Base-by-base conservation (phyloP, 108 stramenopile genomes). In the Asterionellopsis glacialis region DNA sequence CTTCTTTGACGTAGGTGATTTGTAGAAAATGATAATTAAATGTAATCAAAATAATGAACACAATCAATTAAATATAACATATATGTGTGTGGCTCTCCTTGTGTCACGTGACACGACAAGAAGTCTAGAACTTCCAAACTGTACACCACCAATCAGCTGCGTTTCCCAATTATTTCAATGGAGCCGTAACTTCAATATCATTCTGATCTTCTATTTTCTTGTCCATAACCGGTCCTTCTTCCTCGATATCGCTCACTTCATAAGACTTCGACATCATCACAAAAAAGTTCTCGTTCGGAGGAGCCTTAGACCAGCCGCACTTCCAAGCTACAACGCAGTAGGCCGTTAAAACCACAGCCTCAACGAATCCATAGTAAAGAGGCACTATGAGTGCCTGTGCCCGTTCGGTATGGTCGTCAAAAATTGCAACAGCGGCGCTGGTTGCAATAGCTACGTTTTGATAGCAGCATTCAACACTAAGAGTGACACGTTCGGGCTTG, bases 401-500 rank as follows among this genome's bases (percentile, higher is more conserved):
- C 40, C 61, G 56, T 43, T 79, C 72, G 15, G 65, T 72, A 23
- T 69, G 57, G 45, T 83, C 77, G 1, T 66, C 80, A 65, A 83
- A 88, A 81, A 88, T 84, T 21, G 72, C 59, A 9, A 82, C 54
- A 25, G 83, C 83, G 9, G 85, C 82, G 19, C 76, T 75, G n/a
- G 81, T 80, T 58, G 83, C 87, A 56, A 88, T 85, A 13, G 83
- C 87, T 13, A 75, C 67, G 55, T 84, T 84, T 74, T 84, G 83
- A 59, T 84, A 84, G 55, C 79, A 80, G 67, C 79, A 78, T 59
- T 84, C 83, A 0, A 84, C 65, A 22, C 70, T 48, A 28, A 83
- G 51, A 41, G 82, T 78, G 50, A 91, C 86, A 50, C 93, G 72
- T 59, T 94, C 93, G 2, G 93, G 93, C 68, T 91, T 91, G 1